A percentile compares a stretch with the other conserved stretches of the same genome.
phyloP scores from a whole-genome alignment of 73 alveolate genomes.

The Paramecium tetraurelia region DNA sequence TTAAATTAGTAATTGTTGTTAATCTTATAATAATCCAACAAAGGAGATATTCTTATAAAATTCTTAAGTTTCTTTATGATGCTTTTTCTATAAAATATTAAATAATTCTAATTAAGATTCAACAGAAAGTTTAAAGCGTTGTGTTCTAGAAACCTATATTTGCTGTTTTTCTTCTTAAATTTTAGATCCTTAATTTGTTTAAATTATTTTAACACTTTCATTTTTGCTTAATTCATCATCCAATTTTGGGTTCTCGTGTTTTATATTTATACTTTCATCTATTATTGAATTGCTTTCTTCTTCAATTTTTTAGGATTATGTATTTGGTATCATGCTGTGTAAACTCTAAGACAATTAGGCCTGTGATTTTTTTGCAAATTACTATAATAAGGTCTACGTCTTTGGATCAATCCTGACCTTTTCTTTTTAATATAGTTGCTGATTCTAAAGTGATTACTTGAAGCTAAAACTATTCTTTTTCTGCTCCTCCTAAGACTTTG shows the following conservation, averaged over 20 bases:
- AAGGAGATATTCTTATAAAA: neutral
- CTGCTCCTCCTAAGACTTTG: neutral
- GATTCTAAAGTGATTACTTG: neutral
- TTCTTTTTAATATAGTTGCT: neutral
- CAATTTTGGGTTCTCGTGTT: neutral
- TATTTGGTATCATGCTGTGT: neutral
- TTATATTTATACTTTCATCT: neutral
- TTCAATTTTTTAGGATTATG: neutral
- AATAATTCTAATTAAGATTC: neutral
- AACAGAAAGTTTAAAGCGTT: neutral
- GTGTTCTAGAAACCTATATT: neutral
- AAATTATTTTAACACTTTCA: neutral
- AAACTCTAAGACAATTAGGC: neutral
- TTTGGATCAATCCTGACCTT: neutral
- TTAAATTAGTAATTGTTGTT: neutral
- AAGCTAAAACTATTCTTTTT: neutral
- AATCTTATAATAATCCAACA: slow-evolving; percentile 3
- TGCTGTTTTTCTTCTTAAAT: neutral
- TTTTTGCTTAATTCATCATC: neutral
- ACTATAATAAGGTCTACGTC: neutral
- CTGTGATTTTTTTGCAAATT: neutral
- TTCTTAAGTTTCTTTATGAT: neutral
- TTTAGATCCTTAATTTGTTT: neutral
- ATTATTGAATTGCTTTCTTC: neutral
- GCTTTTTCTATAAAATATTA: neutral